phyloP scores from a whole-genome alignment of 75 land plant species.

The Cunninghamia lanceolata region DNA sequence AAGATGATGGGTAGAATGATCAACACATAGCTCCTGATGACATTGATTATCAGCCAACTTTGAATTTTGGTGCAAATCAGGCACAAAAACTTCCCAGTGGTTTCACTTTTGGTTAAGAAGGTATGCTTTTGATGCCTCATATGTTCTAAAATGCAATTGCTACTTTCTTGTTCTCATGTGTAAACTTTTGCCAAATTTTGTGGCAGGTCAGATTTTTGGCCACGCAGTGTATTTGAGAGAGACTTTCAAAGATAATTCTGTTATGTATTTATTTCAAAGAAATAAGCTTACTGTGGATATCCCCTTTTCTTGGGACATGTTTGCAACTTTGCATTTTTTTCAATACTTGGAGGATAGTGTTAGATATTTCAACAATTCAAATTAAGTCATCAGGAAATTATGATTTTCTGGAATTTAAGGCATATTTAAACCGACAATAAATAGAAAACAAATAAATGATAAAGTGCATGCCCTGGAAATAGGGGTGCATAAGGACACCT shows the following conservation, averaged over 20 bases:
- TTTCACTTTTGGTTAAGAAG: conserved; percentile 24
- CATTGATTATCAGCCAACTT: conserved; percentile 35
- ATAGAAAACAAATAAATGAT: too few species aligned
- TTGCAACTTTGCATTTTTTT: not conserved
- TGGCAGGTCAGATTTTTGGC: not conserved
- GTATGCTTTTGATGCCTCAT: not conserved
- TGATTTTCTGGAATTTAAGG: not conserved
- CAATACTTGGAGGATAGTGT: not conserved
- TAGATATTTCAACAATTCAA: not conserved
- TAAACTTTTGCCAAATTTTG: not conserved
- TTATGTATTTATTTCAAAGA: not conserved
- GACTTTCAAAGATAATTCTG: not conserved
- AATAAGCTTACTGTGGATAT: not conserved
- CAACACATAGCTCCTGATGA: conserved; percentile 5
- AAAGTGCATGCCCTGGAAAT: too few species aligned
- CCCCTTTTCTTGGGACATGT: not conserved
- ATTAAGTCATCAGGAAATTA: not conserved
- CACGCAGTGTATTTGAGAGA: not conserved
- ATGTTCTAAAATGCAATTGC: not conserved
- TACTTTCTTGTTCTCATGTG: not conserved
- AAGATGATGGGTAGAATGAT: conserved; percentile 48
- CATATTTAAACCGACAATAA: not conserved
- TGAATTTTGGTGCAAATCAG: conserved; percentile 41
- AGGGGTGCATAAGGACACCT: too few species aligned
- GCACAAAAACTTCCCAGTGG: conserved; percentile 18